These are phyloP conservation scores for Trichoderma afroharzianum DNA, from an alignment of 2,329 filamentous ascomycete genomes.

Conservation along the genomic window DNA sequence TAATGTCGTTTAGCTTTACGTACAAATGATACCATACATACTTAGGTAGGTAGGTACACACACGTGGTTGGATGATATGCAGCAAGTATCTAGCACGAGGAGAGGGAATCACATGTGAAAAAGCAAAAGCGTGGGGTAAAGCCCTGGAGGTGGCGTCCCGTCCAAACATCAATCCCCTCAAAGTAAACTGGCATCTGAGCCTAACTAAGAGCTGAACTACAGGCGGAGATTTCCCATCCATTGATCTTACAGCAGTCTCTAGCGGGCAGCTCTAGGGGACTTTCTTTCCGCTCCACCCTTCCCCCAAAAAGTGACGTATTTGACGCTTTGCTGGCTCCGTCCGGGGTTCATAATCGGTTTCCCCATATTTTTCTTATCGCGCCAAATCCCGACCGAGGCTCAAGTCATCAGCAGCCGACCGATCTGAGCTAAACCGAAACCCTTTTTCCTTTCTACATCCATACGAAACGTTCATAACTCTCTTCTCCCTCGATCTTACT, in stretches of 20 bases:
- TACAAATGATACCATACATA: background rate
- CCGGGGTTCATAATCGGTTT: background rate
- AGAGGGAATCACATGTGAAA: background rate
- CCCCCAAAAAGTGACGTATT: background rate
- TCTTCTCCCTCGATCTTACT: background rate
- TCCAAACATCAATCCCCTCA: background rate
- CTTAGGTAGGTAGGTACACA: too few species aligned
- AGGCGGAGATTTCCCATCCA: background rate
- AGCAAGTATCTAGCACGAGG: background rate
- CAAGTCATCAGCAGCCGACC: slow-evolving; percentile 6
- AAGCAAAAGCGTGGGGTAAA: background rate
- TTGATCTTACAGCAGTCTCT: background rate
- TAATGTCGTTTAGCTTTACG: background rate
- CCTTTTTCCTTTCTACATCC: background rate
- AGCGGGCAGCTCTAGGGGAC: background rate
- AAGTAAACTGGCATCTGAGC: background rate
- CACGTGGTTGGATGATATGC: background rate
- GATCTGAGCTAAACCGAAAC: background rate
- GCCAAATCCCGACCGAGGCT: background rate
- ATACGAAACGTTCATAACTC: background rate
- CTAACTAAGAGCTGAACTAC: background rate
- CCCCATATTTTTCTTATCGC: background rate
- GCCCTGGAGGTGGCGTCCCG: background rate
- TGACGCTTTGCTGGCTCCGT: background rate
- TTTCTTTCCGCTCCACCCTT: background rate